Percentiles rank a stretch among this genome's conserved stretches.
phyloP scores from a whole-genome alignment of 129 eudicot species.

The Kitagawia praeruptora region DNA sequence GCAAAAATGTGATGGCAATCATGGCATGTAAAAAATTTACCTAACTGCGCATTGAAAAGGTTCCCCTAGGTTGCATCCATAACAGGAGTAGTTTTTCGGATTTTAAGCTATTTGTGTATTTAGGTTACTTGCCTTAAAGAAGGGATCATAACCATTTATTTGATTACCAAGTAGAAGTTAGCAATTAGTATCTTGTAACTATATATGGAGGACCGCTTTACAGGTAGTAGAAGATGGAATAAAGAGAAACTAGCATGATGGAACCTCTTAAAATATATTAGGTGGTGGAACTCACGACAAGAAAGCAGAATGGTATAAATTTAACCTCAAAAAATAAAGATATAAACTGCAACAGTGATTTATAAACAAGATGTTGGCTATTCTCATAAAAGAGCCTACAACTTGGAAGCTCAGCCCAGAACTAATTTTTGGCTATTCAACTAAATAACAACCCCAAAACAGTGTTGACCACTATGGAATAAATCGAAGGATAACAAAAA shows the following conservation, averaged over 20 bases:
- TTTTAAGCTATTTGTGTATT: not conserved
- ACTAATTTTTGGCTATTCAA: not conserved
- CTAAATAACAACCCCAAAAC: not conserved
- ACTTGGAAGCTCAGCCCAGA: not conserved
- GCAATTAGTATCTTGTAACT: not conserved
- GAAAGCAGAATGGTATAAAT: not conserved
- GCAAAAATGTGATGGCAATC: not conserved
- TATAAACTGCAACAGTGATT: not conserved
- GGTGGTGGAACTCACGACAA: not conserved
- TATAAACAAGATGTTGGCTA: not conserved
- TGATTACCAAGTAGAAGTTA: not conserved
- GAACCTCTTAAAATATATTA: not conserved
- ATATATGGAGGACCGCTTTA: not conserved
- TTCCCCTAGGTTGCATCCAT: not conserved
- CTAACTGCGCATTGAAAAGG: not conserved
- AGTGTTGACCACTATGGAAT: not conserved
- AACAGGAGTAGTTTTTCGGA: not conserved
- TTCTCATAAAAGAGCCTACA: not conserved
- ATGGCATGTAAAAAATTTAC: not conserved
- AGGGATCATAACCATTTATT: not conserved
- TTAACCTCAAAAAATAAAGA: not conserved
- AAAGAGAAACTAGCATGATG: not conserved
- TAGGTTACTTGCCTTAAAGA: not conserved
- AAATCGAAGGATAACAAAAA: not conserved
- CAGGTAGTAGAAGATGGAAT: not conserved